Conservation (phyloP, 768 basidiomycete genomes). For the Butyriboletus loyo region DNA sequence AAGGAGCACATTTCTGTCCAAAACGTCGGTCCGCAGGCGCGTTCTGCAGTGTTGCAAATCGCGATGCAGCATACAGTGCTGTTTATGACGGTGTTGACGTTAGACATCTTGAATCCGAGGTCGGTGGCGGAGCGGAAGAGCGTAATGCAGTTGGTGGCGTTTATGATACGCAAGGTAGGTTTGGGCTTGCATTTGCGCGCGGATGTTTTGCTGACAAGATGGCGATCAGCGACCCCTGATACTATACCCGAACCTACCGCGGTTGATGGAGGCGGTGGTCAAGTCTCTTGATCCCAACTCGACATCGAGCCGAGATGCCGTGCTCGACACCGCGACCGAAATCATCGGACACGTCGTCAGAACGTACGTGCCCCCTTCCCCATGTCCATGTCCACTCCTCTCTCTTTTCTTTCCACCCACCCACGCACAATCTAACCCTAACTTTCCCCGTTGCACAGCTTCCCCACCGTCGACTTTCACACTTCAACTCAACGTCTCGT, state of each 20-base stretch:
- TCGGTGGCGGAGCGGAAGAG: conserved; percentile 77
- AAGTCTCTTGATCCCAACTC: conserved; percentile 94
- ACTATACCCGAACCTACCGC: conserved; percentile 78
- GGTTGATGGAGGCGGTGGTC: conserved; percentile 91
- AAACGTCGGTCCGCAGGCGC: conserved; percentile 73
- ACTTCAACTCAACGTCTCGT: conserved; percentile 82
- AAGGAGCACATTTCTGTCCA: conserved; percentile 70
- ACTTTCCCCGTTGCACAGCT: conserved; percentile 42
- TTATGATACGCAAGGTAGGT: conserved; percentile 83
- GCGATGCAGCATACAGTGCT: conserved; percentile 79
- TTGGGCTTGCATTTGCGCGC: too few species aligned
- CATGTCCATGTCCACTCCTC: too few species aligned
- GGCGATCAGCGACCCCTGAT: conserved; percentile 70
- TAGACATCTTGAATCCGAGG: conserved; percentile 82
- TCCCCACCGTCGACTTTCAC: conserved; percentile 93
- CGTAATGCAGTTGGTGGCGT: conserved; percentile 90
- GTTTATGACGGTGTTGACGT: conserved; percentile 90
- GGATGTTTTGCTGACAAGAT: background rate
- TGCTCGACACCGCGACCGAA: conserved; percentile 88
- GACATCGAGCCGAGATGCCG: conserved; percentile 72
- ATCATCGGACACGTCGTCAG: conserved; percentile 94
- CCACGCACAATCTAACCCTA: background rate
- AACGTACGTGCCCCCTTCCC: conserved; percentile 50
- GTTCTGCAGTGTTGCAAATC: conserved; percentile 80
- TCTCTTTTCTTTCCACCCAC: background rate